Base-by-base conservation (phyloP, 2,329 filamentous ascomycete genomes). In the Alternaria postmessia region DNA sequence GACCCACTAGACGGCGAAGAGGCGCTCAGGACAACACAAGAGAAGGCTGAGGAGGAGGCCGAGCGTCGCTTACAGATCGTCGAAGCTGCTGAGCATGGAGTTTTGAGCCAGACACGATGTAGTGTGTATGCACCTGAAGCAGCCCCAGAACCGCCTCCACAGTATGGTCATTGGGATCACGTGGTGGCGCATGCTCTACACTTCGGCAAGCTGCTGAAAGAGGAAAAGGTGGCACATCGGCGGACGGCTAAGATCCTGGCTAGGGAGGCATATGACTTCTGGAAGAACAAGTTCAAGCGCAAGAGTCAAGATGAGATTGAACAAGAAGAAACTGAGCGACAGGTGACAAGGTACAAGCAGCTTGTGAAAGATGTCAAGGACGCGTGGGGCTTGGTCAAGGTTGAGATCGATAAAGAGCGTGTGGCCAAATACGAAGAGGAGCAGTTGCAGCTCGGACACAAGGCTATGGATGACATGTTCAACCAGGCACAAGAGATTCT, bases 101-200 rank as follows among this genome's bases (percentile, higher is more conserved):
- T 93, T 4, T 83, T 97, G 28, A 93, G 90, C 51, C 81, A 85
- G 54, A 87, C 88, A 61, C 84, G 85, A 61, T 94, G 91, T 74
- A 89, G 89, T 3, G 81, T 90, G 24, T 95, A 91, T 68, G 84
- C 89, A 18, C 91, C 91, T 0, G 91, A 95, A 64, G 83, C 88
- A 12, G 85, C 86, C 61, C 89, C 92, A 57, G 91, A 96, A 69
- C 91, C 91, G 0, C 86, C 88, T 0, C 85, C 86, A 53, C 92
- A 95, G 71, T 98, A 92, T 83, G 89, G 91, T n/a, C 93, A 96
- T 68, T 86, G 88, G 73, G 94, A 98, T 72, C 92, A 98, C 74
- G 84, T 98, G 54, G 84, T 91, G 46, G 89, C 89, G 47, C 94
- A 96, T 62, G 89, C 91, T 59, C 75, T 90, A 12, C 90, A 94